Base-by-base conservation (phyloP, 2,329 filamentous ascomycete species). In the Cercospora sojina region DNA sequence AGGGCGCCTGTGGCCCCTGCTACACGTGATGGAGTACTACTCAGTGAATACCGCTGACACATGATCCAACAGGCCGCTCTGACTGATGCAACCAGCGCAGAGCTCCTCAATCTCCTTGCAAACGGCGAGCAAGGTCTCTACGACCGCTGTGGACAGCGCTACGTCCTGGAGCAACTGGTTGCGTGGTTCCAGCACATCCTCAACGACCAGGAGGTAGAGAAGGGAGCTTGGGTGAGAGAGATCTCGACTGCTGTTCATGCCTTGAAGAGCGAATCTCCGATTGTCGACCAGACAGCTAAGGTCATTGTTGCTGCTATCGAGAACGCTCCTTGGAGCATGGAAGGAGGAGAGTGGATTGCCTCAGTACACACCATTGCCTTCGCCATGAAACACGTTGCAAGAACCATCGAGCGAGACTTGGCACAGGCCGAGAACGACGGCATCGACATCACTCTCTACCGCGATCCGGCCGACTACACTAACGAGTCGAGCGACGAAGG, bases 251-350 rank as follows among this genome's bases (percentile, higher is more conserved):
- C 51, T 43, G 56, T 65, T 38, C 13, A 18, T 20, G 64, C 59
- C 27, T 47, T 25, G 16, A 20, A 35, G 2, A 49, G 51, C 29
- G 32, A 53, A 27, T 20, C 27, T n/a, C 43, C 59, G 3, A 49
- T 65, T 25, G 47, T 47, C 35, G 61, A 58, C 38, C 20, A 20
- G 10, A 59, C 55, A 18, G 59, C 58, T 23, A 18, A 41, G 9
- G 27, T 62, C 59, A 29, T 65, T 38, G 43, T 38, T 3, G n/a
- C 25, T 27, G 58, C 38, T 9, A 43, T 64, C 38, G 23, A 25
- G n/a, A 35, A 38, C n/a, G 62, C 62, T 23, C 56, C 62, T 29
- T 64, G 62, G 62, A 31, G 62, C n/a, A n/a, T 64, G 20, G 41
- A 25, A 13, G 35, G 35, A 3, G 55, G 35, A 43, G 27, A 35